Conservation (phyloP, 306 rosid species). For the Dryas drummondii region DNA sequence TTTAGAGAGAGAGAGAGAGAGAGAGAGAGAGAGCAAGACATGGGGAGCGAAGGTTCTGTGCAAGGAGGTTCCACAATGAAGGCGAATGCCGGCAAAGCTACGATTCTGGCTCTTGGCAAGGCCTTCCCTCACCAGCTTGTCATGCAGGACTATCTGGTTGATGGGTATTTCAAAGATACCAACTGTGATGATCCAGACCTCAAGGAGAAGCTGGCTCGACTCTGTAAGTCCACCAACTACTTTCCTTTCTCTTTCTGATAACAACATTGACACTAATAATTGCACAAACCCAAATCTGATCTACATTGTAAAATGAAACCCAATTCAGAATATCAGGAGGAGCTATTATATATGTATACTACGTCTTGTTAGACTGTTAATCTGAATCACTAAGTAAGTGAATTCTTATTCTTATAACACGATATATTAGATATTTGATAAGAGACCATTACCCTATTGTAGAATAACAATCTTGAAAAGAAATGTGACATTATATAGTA, state of each 20-base stretch:
- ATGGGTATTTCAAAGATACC: slow-evolving; percentile 83
- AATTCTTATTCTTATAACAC: not conserved
- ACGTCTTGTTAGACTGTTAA: not conserved
- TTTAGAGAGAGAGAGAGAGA: not conserved
- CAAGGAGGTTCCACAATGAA: slow-evolving; percentile 36
- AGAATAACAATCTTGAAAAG: not conserved
- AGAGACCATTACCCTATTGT: no score
- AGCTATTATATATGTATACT: not conserved
- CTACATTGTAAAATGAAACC: not conserved
- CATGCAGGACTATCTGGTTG: slow-evolving; percentile 88
- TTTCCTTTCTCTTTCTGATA: not conserved
- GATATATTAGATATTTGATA: not conserved
- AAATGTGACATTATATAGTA: not conserved
- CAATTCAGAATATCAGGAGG: not conserved
- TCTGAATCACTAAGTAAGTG: not conserved
- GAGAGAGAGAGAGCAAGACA: slow-evolving; percentile 21
- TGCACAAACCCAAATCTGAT: not conserved
- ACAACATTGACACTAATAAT: not conserved
- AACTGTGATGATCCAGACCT: slow-evolving; percentile 83
- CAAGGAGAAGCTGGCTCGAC: slow-evolving; percentile 77
- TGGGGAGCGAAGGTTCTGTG: slow-evolving; percentile 47
- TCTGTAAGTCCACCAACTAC: slow-evolving; percentile 45
- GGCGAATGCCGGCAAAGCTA: slow-evolving; percentile 60
- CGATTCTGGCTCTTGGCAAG: slow-evolving; percentile 84
- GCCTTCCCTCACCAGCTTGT: slow-evolving; percentile 96